A percentile compares a stretch with the other conserved stretches of the same genome.
These are phyloP conservation scores for Sinapis alba DNA, from an alignment of 441 rosid genomes.

Conservation along the genomic window DNA sequence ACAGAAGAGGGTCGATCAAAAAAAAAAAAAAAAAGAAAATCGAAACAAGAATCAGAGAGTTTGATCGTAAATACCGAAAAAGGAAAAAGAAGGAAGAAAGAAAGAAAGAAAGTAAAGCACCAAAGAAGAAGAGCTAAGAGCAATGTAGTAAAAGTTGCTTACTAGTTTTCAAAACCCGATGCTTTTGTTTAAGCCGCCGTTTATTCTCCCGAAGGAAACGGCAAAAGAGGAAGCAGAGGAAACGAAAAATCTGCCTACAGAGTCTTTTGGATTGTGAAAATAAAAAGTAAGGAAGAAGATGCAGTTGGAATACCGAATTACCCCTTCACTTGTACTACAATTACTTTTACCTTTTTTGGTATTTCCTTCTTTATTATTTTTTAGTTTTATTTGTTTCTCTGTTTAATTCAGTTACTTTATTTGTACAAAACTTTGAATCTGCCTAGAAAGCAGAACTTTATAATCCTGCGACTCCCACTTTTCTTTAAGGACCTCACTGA, in stretches of 20 bases:
- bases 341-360: constrained; percentile 13
- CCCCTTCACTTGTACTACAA: constrained; percentile 23
- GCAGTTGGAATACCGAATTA: not conserved
- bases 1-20: not conserved
- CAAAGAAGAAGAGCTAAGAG: not conserved
- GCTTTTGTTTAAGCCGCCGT: constrained; percentile 38
- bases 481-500: not conserved
- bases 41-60: not conserved
- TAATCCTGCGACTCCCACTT: not conserved
- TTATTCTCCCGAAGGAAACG: constrained; percentile 28
- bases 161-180: constrained; percentile 27
- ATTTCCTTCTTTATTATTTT: not conserved
- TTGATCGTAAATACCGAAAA: not conserved
- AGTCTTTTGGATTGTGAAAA: constrained; percentile 23
- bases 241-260: not conserved
- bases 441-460: not conserved
- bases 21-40: not conserved
- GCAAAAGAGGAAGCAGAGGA: constrained; percentile 22
- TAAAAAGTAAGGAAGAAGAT: not conserved
- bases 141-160: constrained; percentile 12
- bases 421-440: constrained; percentile 19
- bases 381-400: not conserved
- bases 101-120: not conserved
- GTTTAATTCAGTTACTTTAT: constrained; percentile 12
- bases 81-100: not conserved